Conservation (phyloP, 2,329 filamentous ascomycete genomes). For the Gnomoniopsis sp. region DNA sequence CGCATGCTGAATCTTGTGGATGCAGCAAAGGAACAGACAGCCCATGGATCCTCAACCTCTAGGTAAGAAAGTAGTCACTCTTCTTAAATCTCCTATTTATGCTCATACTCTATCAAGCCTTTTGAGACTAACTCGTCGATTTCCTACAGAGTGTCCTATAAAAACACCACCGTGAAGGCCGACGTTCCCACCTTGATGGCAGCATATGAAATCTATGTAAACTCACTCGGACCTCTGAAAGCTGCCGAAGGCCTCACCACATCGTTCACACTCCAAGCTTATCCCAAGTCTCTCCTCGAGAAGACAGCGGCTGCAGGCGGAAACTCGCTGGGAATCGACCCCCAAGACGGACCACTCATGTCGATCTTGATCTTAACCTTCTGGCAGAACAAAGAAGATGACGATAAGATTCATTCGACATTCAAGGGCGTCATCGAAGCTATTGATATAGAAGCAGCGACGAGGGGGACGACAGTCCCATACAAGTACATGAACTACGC, state of each 20-base stretch:
- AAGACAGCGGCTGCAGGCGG: slow-evolving; percentile 15
- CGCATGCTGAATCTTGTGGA: not conserved
- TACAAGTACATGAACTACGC: slow-evolving; percentile 25
- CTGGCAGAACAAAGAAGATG: slow-evolving; percentile 22
- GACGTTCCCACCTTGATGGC: not conserved
- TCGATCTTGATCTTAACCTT: slow-evolving; percentile 18
- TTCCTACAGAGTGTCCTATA: not conserved
- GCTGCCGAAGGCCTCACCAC: slow-evolving; percentile 13
- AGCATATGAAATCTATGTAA: not conserved
- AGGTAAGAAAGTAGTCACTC: too few species aligned
- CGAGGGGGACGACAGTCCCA: slow-evolving; percentile 15
- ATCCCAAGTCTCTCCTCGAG: slow-evolving; percentile 19
- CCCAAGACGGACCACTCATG: slow-evolving; percentile 20
- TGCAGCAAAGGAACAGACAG: not conserved
- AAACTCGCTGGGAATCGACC: slow-evolving; percentile 20
- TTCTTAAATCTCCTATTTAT: not conserved
- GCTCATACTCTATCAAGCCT: not conserved
- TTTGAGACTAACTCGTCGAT: not conserved
- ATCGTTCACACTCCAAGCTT: slow-evolving; percentile 22
- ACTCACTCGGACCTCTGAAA: slow-evolving; percentile 19
- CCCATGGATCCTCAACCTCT: not conserved
- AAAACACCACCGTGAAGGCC: slow-evolving; percentile 4
- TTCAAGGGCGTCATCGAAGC: slow-evolving; percentile 14
- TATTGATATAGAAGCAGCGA: slow-evolving; percentile 17
- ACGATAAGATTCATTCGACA: slow-evolving; percentile 13